Percentiles rank a stretch among this genome's conserved stretches.
phyloP scores from a whole-genome alignment of 345 rosid species.

The rapeseed (Brassica napus) region DNA sequence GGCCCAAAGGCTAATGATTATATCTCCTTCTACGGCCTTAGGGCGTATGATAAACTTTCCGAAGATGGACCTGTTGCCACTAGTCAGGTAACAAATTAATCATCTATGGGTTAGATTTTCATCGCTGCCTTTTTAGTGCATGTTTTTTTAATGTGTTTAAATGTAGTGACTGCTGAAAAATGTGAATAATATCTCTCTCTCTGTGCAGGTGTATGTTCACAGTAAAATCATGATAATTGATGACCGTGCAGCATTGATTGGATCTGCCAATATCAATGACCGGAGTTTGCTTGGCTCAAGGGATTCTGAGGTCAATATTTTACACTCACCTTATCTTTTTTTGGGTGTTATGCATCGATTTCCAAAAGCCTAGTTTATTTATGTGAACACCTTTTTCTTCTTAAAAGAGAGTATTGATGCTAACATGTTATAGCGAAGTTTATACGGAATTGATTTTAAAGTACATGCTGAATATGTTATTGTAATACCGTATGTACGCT shows the following conservation, averaged over 20 bases:
- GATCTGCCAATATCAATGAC: conserved; percentile 95
- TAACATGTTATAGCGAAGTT: conserved; percentile 4
- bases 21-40: conserved; percentile 93
- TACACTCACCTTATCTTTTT: not conserved
- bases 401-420: conserved; percentile 3
- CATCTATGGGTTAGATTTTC: conserved; percentile 6
- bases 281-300: conserved; percentile 97
- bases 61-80: conserved; percentile 87
- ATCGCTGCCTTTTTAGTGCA: conserved; percentile 19
- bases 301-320: conserved; percentile 86
- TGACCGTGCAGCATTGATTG: conserved; percentile 69
- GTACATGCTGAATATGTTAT: conserved; percentile 17
- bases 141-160: conserved; percentile 2
- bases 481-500: not conserved
- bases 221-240: conserved; percentile 93
- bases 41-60: conserved; percentile 81
- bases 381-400: no score
- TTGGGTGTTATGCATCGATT: no score
- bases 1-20: conserved; percentile 77
- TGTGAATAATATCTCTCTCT: conserved; percentile 20
- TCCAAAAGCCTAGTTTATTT: no score
- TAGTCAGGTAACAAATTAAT: conserved; percentile 68
- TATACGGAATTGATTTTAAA: not conserved
- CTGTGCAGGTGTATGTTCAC: conserved; percentile 85
- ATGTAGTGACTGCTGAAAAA: not conserved